Percentiles rank a stretch among this genome's conserved stretches.
phyloP scores from a whole-genome alignment of 257 asterid genomes.

The Solanum peruvianum region DNA sequence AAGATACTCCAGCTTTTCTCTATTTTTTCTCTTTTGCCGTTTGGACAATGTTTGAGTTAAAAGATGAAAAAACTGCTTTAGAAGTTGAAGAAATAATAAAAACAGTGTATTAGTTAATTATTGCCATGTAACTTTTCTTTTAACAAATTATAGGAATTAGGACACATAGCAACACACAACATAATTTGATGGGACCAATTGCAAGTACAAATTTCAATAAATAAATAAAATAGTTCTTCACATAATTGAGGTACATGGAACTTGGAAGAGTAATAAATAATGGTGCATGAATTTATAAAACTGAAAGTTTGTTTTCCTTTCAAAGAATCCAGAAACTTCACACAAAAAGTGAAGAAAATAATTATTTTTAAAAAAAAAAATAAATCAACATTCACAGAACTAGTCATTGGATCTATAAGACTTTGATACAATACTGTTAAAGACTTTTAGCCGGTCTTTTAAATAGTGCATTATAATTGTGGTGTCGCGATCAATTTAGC shows the following conservation, averaged over 20 bases:
- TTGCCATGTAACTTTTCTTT: background rate
- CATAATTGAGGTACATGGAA: background rate
- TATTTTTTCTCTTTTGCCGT: no score
- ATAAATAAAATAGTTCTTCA: background rate
- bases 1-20: no score
- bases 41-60: no score
- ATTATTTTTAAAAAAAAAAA: background rate
- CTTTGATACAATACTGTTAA: background rate
- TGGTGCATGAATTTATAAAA: background rate
- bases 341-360: background rate
- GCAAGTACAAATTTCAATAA: background rate
- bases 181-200: background rate
- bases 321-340: background rate
- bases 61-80: background rate
- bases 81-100: background rate
- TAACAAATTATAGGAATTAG: background rate
- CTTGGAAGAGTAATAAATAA: background rate
- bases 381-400: background rate
- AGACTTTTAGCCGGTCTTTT: background rate
- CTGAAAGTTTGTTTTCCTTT: background rate
- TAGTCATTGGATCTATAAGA: background rate
- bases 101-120: no score
- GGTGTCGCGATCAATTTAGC: constrained; percentile 35
- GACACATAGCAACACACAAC: background rate
- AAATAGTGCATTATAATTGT: background rate